A percentile compares a stretch with the other conserved stretches of the same genome.
Conservation (phyloP, 2,329 filamentous ascomycete genomes). For the Claviceps sp. region DNA sequence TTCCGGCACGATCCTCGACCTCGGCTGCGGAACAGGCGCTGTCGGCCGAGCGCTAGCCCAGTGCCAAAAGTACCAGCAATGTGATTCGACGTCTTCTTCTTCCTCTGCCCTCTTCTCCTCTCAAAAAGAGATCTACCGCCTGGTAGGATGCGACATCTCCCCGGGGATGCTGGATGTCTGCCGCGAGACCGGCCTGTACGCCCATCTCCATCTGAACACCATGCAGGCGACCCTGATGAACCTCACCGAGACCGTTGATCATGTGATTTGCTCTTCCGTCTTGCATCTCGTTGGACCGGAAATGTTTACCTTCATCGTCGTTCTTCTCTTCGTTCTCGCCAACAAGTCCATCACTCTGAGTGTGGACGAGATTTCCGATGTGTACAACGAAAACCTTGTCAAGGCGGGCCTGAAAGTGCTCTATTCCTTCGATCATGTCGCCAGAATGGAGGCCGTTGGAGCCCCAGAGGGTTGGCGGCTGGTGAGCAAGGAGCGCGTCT, state of each 20-base stretch:
- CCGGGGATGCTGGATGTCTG: not conserved
- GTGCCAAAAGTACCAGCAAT: not conserved
- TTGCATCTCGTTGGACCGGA: not conserved
- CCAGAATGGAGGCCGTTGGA: not conserved
- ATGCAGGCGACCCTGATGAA: not conserved
- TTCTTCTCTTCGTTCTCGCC: not conserved
- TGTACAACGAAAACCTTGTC: not conserved
- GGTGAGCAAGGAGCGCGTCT: not conserved
- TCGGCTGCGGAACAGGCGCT: not conserved
- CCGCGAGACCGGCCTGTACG: not conserved
- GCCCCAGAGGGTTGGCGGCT: not conserved
- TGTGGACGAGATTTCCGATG: not conserved
- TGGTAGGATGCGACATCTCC: slow-evolving; percentile 1
- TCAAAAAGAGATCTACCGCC: not conserved
- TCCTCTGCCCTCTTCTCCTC: too few relatives aligned
- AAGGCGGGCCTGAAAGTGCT: not conserved
- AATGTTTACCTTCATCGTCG: not conserved
- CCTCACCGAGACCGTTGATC: not conserved
- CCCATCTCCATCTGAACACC: not conserved
- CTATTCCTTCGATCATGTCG: not conserved
- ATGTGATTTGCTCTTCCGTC: not conserved
- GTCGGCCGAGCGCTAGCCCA: not conserved
- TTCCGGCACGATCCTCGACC: not conserved
- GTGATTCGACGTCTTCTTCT: not conserved
- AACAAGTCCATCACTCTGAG: slow-evolving; percentile 1